Base-by-base conservation (phyloP, 768 basidiomycete species). In the Nevesoporus exiguus region DNA sequence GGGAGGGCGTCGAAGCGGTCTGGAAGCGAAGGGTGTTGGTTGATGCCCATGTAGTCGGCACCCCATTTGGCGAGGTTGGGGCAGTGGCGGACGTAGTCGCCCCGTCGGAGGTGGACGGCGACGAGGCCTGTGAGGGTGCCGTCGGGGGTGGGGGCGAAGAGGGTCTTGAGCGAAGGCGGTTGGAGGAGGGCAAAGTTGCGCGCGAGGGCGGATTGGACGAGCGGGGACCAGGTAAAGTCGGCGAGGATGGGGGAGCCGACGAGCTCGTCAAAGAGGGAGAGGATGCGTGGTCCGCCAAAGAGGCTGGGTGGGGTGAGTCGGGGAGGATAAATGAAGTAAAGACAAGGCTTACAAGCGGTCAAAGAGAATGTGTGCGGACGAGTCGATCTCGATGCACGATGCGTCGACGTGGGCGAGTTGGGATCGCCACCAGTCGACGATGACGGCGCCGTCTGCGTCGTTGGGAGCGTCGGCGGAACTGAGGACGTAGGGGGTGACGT, bases 1-100 rank as follows among this genome's bases (percentile, higher is more conserved):
- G 56, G 56, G 10, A 33, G 36, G 0, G 72, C 62, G 27, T 74
- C 60, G 64, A 83, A 80, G 46, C 62, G 69, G 55, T 82, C 80
- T 10, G 65, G 3, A 19, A 64, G 53, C 61, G 14, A 77, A 0
- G 76, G 71, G 41, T 76, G 73, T 22, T 74, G 72, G 60, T 80
- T 81, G 33, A 82, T 70, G 11, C 81, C 81, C 71, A 79, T 79
- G 61, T 77, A 84, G 1, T 59, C 52, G 0, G 75, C 59, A 39
- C 66, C 62, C 79, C 78, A 80, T 5, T 65, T 54, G 1, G 76
- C 74, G 33, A 84, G 74, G 36, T 79, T 76, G 2, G 72, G 70
- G 56, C 83, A 84, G 58, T 84, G 83, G 0, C 83, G 76, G 39
- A 78, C 74, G 60, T 79, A 85, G 55, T 85, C 84, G 6, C 84